Base-by-base conservation (phyloP, 2,329 filamentous ascomycete species). In the Sporothrix pseudoabietina region DNA sequence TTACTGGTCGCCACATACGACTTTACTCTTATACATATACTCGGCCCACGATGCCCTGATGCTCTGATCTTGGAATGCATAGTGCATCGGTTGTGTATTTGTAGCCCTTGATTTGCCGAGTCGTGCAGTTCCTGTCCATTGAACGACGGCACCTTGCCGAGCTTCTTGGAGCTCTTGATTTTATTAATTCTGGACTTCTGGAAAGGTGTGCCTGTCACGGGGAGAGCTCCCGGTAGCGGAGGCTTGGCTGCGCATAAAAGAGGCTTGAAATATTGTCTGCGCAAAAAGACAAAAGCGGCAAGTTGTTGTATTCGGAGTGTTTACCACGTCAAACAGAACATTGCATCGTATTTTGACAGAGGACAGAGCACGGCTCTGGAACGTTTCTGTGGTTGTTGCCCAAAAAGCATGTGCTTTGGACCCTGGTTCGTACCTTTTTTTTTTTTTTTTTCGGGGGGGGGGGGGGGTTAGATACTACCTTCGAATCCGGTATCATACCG, bases 21-120 rank as follows among this genome's bases (percentile, higher is more conserved):
- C 61, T 66, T 26, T 26, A 26, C 26, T 26, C 26, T 2, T 26
- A 26, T 26, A 26, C 39, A 14, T 26, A 26, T 26, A 22, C n/a
- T 66, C 39, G 39, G 61, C 61, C 6, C 39, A 47, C 22, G 22
- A n/a, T 47, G 57, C 32, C 9, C 57, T 41, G 57, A 41, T 61
- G 57, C 32, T n/a, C 57, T 41, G 57, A 41, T 61, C 57, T 61
- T 61, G 16, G 14, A 35, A 39, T 61, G 30, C n/a, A 61, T 65
- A 4, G 22, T 47, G 39, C 19, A 65, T 30, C 61, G 22, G 41
- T 12, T 22, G n/a, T 4, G n/a, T n/a, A 12, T 30, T 63, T n/a
- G 5, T 4, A 22, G 9, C 3, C 19, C 3, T n/a, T 47, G 10
- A 22, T 9, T 47, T 66, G 12, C 30, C 39, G 12, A 30, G 10